Conservation (phyloP, 2,329 filamentous ascomycete genomes). For the Fusarium gaditjirri region DNA sequence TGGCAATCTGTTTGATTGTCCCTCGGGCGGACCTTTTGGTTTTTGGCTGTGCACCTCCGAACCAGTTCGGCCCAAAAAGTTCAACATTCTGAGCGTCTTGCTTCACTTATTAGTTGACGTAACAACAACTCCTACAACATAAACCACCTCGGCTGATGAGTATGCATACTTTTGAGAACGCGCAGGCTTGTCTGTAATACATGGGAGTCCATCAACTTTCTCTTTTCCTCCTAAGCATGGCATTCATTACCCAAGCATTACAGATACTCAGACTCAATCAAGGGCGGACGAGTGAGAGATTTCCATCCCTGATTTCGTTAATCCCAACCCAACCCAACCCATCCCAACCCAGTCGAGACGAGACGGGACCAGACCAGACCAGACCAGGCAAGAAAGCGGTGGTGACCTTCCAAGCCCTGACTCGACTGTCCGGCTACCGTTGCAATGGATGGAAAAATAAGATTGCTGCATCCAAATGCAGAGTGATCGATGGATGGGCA, state of each 20-base stretch:
- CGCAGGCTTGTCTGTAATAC: background rate
- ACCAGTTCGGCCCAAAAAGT: background rate
- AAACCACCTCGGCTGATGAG: background rate
- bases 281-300: background rate
- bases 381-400: background rate
- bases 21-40: background rate
- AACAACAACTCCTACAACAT: background rate
- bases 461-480: conserved; percentile 25
- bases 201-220: background rate
- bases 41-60: conserved; percentile 3
- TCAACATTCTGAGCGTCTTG: background rate
- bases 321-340: conserved; percentile 5
- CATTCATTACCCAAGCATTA: background rate
- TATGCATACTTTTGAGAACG: background rate
- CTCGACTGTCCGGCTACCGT: conserved; percentile 28
- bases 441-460: conserved; percentile 18
- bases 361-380: background rate
- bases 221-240: background rate
- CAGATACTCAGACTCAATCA: background rate
- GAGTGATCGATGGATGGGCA: conserved; percentile 19
- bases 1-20: background rate
- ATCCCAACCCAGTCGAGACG: background rate
- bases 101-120: background rate
- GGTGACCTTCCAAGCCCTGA: conserved; percentile 27
- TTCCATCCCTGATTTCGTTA: conserved; percentile 15